These are phyloP conservation scores for Wickerhamomyces queroliae DNA, from an alignment of 805 yeast genomes.

Conservation along the genomic window DNA sequence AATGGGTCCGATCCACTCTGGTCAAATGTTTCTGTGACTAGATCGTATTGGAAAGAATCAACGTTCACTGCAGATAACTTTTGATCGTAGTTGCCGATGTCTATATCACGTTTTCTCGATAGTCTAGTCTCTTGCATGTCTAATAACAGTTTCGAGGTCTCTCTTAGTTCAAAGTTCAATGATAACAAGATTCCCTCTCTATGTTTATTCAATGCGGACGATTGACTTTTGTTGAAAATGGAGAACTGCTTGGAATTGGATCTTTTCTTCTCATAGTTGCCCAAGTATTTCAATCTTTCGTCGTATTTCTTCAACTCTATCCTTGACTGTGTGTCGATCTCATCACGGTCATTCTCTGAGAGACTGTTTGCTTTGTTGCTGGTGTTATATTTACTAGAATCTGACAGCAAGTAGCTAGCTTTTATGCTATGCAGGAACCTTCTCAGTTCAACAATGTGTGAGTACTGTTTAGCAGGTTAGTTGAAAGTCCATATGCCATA, in stretches of 20 bases:
- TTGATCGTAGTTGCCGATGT: constrained; percentile 10
- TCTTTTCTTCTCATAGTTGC: constrained; percentile 46
- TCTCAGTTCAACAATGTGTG: constrained; percentile 23
- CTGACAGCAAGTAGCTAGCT: constrained; percentile 21
- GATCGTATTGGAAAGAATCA: constrained; percentile 21
- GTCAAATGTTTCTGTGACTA: constrained; percentile 5
- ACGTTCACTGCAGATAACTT: constrained; percentile 10
- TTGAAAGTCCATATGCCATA: neutral
- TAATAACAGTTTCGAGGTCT: constrained; percentile 18
- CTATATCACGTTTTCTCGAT: constrained; percentile 18
- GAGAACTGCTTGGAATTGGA: constrained; percentile 15
- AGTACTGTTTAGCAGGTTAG: neutral
- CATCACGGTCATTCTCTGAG: constrained; percentile 43
- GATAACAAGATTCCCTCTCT: constrained; percentile 17
- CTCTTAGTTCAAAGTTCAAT: constrained; percentile 13
- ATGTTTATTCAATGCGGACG: constrained; percentile 13
- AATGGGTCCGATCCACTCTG: constrained; percentile 17
- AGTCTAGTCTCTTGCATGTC: constrained; percentile 22
- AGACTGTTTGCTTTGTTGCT: constrained; percentile 19
- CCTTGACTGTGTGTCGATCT: constrained; percentile 50
- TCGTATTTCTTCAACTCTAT: constrained; percentile 45
- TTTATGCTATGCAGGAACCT: constrained; percentile 21
- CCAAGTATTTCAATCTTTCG: constrained; percentile 43
- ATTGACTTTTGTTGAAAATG: constrained; percentile 10
- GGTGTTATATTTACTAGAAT: constrained; percentile 3